Conservation (phyloP, 805 yeast species). For the Kazachstania martiniae region DNA sequence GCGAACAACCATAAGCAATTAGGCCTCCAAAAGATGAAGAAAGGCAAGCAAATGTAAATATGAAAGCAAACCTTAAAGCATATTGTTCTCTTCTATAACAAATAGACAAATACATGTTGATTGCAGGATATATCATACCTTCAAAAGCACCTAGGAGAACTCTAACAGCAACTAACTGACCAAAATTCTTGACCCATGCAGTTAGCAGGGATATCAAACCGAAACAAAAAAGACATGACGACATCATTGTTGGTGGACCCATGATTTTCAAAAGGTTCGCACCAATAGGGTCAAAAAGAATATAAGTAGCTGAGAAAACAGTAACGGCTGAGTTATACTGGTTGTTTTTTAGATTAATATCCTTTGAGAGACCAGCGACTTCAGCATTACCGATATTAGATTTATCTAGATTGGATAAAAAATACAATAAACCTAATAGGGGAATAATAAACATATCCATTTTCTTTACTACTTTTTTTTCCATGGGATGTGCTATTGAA, state of each 20-base stretch:
- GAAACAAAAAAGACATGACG: slow-evolving; percentile 25
- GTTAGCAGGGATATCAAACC: slow-evolving; percentile 35
- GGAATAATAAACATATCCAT: slow-evolving; percentile 37
- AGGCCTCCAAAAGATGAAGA: slow-evolving; percentile 52
- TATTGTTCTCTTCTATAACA: slow-evolving; percentile 39
- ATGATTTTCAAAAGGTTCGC: slow-evolving; percentile 30
- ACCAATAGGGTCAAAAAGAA: slow-evolving; percentile 30
- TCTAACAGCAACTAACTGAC: slow-evolving; percentile 36
- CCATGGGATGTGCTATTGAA: slow-evolving; percentile 23
- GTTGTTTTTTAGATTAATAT: slow-evolving; percentile 28
- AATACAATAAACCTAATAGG: slow-evolving; percentile 32
- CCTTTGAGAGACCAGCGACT: slow-evolving; percentile 39
- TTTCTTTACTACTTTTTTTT: slow-evolving; percentile 28
- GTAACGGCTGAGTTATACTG: slow-evolving; percentile 37
- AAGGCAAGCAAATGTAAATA: slow-evolving; percentile 42
- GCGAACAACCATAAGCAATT: slow-evolving; percentile 36
- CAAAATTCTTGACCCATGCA: slow-evolving; percentile 33
- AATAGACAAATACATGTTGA: slow-evolving; percentile 37
- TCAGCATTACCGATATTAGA: slow-evolving; percentile 52
- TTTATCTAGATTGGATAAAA: slow-evolving; percentile 40
- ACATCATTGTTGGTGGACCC: slow-evolving; percentile 30
- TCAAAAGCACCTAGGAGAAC: slow-evolving; percentile 43
- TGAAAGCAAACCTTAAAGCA: slow-evolving; percentile 37
- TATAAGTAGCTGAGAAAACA: slow-evolving; percentile 37
- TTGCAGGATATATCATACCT: slow-evolving; percentile 40